Base-by-base conservation (phyloP, 805 yeast species). In the Monosporozyma aerobia region DNA sequence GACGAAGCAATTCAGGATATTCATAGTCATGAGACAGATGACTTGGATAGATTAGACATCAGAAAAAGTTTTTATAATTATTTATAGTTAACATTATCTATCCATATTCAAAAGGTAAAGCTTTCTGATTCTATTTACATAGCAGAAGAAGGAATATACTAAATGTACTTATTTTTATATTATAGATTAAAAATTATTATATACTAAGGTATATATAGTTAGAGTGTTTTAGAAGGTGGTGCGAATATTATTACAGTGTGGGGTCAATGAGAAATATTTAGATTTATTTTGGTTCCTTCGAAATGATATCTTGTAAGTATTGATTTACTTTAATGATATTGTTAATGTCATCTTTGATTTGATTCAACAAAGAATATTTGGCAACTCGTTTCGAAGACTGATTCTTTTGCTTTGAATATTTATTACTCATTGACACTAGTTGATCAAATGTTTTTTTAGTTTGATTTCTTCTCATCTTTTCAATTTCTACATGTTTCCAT, bases 401-500 rank as follows among this genome's bases (percentile, higher is more conserved):
- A 54, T 47, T 22, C 52, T 54, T 9, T 43, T 14, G 23, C 13
- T 43, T 43, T 3, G 16, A 22, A 23, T 23, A 13, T 11, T 43
- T 43, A 23, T 43, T 43, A 43, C 11, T 29, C 29, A 43, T 43
- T 5, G 45, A 22, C 2, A 43, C 8, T 44, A 69, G 53, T 13
- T 59, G 57, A 29, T 65, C 65, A 52, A 66, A 69, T 10, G 61
- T 54, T 16, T 57, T 54, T 50, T 65, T 68, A 19, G 66, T 65
- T 16, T 60, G 56, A 48, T 57, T 59, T 53, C 71, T 60, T 51
- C 70, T 56, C 39, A 62, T 51, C 51, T 64, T 64, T 50, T 68
- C 71, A 16, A 64, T 51, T 44, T 63, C 61, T 4, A 67, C 69
- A 55, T 67, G 71, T 48, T 60, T 64, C 71, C 71, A 67, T 56